These are phyloP conservation scores for Iberis pinnata DNA, from an alignment of 345 rosid species.

Conservation along the genomic window DNA sequence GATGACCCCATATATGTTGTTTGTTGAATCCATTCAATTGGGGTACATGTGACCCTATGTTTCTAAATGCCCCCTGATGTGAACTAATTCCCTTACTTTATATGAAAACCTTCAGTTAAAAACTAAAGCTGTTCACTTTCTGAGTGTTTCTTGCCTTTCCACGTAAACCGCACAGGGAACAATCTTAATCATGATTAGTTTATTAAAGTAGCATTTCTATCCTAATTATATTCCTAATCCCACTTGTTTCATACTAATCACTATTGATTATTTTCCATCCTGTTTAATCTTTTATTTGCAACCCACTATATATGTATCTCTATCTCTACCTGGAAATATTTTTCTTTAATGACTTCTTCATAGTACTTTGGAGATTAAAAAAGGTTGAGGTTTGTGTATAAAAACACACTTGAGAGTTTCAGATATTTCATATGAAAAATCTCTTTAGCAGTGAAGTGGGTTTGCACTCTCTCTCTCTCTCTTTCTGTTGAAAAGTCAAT, in stretches of 20 bases:
- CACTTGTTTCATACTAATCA: conserved; percentile 28
- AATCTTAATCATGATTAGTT: conserved; percentile 32
- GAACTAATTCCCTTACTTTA: conserved; percentile 22
- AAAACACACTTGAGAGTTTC: conserved; percentile 19
- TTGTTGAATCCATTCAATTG: conserved; percentile 13
- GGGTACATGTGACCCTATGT: conserved; percentile 30
- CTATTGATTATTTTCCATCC: conserved; percentile 19
- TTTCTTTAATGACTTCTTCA: conserved; percentile 31
- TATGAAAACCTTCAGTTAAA: conserved; percentile 26
- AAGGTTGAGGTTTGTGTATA: conserved; percentile 27
- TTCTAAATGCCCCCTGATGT: conserved; percentile 22
- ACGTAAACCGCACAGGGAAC: conserved; percentile 28
- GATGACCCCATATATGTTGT: conserved; percentile 2
- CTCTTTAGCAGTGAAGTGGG: conserved; percentile 25
- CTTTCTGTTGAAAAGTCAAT: conserved; percentile 14
- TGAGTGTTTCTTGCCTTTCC: conserved; percentile 28
- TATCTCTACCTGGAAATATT: conserved; percentile 31
- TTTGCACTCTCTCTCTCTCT: conserved; percentile 16
- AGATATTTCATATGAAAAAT: conserved; percentile 21
- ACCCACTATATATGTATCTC: conserved; percentile 31
- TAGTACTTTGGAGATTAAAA: conserved; percentile 19
- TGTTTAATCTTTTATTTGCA: conserved; percentile 17
- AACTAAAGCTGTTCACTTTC: conserved; percentile 27
- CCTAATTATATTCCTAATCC: conserved; percentile 24
- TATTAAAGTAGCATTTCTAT: conserved; percentile 18